phyloP scores from a whole-genome alignment of 1,284 basidiomycete genomes.

The Golubevia pallescens region DNA sequence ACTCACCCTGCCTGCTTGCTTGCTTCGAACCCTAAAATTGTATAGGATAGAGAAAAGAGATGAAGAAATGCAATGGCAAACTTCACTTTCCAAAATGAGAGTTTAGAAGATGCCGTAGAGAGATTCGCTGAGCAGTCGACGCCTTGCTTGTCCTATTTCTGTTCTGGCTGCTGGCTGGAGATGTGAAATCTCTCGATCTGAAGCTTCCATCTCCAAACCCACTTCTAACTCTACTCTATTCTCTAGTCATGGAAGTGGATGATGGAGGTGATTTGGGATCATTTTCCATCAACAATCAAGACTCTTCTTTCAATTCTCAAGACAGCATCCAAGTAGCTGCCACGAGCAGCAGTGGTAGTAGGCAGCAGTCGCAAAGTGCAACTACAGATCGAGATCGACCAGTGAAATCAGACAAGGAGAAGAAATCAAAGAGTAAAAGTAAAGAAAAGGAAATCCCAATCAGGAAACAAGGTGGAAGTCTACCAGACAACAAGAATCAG shows the following conservation, averaged over 20 bases:
- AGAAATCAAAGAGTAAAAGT: background rate
- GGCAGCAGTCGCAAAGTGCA: background rate
- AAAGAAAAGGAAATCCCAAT: background rate
- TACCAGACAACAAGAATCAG: no score
- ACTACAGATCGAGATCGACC: background rate
- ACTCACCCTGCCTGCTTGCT: no score
- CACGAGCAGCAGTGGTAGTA: background rate
- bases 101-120: background rate
- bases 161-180: no score
- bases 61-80: background rate
- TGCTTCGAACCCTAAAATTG: no score
- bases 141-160: background rate
- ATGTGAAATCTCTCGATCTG: background rate
- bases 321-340: background rate
- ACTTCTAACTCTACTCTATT: background rate
- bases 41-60: background rate
- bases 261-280: background rate
- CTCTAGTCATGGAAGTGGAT: background rate
- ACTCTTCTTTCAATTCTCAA: background rate
- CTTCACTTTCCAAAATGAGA: background rate
- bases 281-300: background rate
- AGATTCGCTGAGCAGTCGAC: background rate
- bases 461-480: background rate
- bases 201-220: background rate
- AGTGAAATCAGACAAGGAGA: background rate